Evolutionary conservation across 345 rosid genomes (phyloP), one percentile per base, ranked within the genome.

Genomic region (Xanthoceras sorbifolium): DNA sequence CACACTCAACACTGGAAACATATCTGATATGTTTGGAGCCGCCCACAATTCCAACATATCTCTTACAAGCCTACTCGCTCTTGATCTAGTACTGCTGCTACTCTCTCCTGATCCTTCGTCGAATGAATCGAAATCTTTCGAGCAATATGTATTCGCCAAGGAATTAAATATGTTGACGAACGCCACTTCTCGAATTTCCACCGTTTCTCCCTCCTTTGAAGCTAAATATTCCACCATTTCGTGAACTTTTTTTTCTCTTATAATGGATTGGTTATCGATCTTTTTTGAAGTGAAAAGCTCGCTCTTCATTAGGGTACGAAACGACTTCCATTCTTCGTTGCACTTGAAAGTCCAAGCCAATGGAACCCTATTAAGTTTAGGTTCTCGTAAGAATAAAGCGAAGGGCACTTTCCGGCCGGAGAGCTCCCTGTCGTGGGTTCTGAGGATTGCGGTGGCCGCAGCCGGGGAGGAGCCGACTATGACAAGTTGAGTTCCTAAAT

Each of bases 381-480:
- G 68, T 22, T 64, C 29, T 48, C 50, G 62, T 3, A 75, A 72
- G 6, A 25, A 34, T 17, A 60, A 48, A 1, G 10, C 74, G 5
- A 34, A 48, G 1, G 79, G 79, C 1, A 71, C 67, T 5, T 34
- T 64, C 9, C 85, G 23, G 42, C 63, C 82, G 14, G 75, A 82
- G 66, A 79, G 82, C 26, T 54, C 57, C 9, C 71, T 66, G 67
- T 76, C 80, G 54, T 72, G 80, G 61, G 82, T 82, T 61, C 50
- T 79, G 55, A 82, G 79, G 31, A 82, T 82, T 52, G 73, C 78
- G 4, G 69, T 26, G 26, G 85, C 85, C 0, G 75, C 82, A 5
- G 46, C 57, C 8, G 68, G 67, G 2, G 85, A 79, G 7, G 78
- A 72, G 22, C 75, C 85, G 2, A 82, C 80, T 1, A 82, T 48